These are phyloP conservation scores for Staphylotrichum longicolle DNA, from an alignment of 495 filamentous ascomycete genomes.

Conservation along the genomic window DNA sequence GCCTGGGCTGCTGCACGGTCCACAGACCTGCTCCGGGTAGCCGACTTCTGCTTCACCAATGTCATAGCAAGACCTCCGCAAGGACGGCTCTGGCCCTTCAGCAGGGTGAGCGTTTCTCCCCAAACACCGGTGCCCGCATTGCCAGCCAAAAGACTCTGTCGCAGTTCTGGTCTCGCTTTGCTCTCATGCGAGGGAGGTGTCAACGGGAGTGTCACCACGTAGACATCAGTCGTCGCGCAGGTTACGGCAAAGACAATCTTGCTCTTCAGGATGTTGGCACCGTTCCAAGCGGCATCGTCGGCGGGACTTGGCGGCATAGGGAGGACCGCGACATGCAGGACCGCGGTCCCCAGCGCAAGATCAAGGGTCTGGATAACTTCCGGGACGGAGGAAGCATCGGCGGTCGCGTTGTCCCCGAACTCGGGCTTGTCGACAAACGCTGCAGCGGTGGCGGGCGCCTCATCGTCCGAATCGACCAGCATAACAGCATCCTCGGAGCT, in stretches of 20 bases:
- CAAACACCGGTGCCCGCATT: conserved; percentile 55
- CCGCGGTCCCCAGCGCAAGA: conserved; percentile 62
- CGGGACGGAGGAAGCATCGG: conserved; percentile 45
- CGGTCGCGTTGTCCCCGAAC: conserved; percentile 44
- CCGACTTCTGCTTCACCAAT: conserved; percentile 48
- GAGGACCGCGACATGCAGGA: conserved; percentile 59
- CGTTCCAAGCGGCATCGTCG: conserved; percentile 53
- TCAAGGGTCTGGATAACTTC: conserved; percentile 65
- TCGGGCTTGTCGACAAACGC: conserved; percentile 47
- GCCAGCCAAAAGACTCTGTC: conserved; percentile 42
- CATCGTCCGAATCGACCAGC: conserved; percentile 79
- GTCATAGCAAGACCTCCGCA: conserved; percentile 67
- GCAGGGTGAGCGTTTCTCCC: conserved; percentile 58
- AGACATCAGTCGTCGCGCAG: conserved; percentile 66
- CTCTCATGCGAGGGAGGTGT: conserved; percentile 65
- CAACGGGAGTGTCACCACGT: conserved; percentile 70
- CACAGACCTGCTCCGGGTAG: conserved; percentile 36
- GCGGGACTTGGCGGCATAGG: conserved; percentile 46
- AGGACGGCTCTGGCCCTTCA: conserved; percentile 59
- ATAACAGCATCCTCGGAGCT: conserved; percentile 60
- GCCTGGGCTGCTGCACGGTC: conserved; percentile 32
- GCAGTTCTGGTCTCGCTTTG: conserved; percentile 49
- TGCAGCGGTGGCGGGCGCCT: conserved; percentile 38
- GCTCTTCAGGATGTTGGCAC: conserved; percentile 58
- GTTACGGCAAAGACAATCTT: conserved; percentile 69